A percentile compares a stretch with the other conserved stretches of the same genome.
These are phyloP conservation scores for Alloascoidea hylecoeti DNA, from an alignment of 805 yeast species.

Conservation along the genomic window DNA sequence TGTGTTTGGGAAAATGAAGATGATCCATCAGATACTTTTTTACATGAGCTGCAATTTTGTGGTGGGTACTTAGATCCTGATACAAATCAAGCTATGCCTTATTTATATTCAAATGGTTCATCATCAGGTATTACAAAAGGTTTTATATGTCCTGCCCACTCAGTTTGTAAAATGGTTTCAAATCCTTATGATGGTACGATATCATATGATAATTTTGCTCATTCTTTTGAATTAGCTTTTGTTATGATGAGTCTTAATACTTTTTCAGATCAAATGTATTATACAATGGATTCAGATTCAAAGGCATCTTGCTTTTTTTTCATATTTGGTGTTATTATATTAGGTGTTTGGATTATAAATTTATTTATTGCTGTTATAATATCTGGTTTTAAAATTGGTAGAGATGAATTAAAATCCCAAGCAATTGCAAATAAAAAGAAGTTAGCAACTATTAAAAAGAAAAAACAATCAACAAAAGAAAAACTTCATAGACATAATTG, in stretches of 20 bases:
- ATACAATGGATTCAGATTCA: slow-evolving; percentile 61
- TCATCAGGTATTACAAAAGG: slow-evolving; percentile 35
- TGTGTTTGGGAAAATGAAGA: slow-evolving; percentile 67
- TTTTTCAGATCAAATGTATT: slow-evolving; percentile 66
- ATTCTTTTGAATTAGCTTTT: slow-evolving; percentile 59
- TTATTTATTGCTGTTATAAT: slow-evolving; percentile 63
- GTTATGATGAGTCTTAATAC: slow-evolving; percentile 72
- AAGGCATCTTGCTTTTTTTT: slow-evolving; percentile 50
- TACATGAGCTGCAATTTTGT: slow-evolving; percentile 43
- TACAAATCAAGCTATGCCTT: slow-evolving; percentile 30
- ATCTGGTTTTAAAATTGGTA: slow-evolving; percentile 26
- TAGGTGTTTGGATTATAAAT: slow-evolving; percentile 63
- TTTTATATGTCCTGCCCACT: slow-evolving; percentile 49
- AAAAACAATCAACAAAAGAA: not conserved
- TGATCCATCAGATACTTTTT: slow-evolving; percentile 37
- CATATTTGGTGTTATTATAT: slow-evolving; percentile 41
- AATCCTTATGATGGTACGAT: slow-evolving; percentile 57
- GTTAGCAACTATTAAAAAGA: not conserved
- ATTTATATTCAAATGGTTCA: slow-evolving; percentile 27
- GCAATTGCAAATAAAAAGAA: slow-evolving; percentile 22
- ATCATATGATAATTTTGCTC: slow-evolving; percentile 57
- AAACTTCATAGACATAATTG: not conserved
- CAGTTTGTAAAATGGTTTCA: slow-evolving; percentile 24
- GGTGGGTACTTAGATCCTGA: slow-evolving; percentile 38
- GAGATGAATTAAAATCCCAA: slow-evolving; percentile 21